These are phyloP conservation scores for Teratosphaeria gauchensis DNA, from an alignment of 2,329 filamentous ascomycete genomes.

Conservation along the genomic window DNA sequence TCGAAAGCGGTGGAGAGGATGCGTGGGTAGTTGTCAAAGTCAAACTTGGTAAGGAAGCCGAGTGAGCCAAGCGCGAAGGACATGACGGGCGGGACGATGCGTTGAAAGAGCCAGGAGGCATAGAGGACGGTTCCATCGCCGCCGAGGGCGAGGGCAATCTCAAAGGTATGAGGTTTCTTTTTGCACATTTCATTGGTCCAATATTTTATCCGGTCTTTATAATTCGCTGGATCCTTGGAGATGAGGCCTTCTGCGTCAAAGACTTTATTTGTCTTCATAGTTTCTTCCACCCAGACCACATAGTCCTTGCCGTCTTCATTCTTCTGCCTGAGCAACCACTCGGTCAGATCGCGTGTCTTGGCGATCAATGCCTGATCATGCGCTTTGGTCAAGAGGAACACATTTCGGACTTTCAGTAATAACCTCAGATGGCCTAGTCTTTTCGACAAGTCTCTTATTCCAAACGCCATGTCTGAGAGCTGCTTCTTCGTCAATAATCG, in stretches of 20 bases:
- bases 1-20: constrained; percentile 64
- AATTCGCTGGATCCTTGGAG: constrained; percentile 46
- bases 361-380: constrained; percentile 71
- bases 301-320: constrained; percentile 55
- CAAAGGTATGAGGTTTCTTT: constrained; percentile 73
- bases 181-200: constrained; percentile 77
- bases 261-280: constrained; percentile 56
- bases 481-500: constrained; percentile 91
- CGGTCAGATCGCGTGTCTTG: constrained; percentile 65
- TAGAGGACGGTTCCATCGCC: constrained; percentile 97
- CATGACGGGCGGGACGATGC: constrained; percentile 84
- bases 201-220: constrained; percentile 56
- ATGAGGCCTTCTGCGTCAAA: constrained; percentile 67
- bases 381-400: constrained; percentile 88
- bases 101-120: constrained; percentile 92
- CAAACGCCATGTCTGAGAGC: constrained; percentile 93
- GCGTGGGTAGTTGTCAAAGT: constrained; percentile 64
- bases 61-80: constrained; percentile 86
- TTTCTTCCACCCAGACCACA: constrained; percentile 71
- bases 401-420: constrained; percentile 67
- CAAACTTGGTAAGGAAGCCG: constrained; percentile 93
- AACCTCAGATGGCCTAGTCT: constrained; percentile 74
- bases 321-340: constrained; percentile 66
- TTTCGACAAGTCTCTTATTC: constrained; percentile 81
- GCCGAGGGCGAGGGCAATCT: constrained; percentile 72